phyloP scores from a whole-genome alignment of 306 rosid genomes.

The Betula pendula region DNA sequence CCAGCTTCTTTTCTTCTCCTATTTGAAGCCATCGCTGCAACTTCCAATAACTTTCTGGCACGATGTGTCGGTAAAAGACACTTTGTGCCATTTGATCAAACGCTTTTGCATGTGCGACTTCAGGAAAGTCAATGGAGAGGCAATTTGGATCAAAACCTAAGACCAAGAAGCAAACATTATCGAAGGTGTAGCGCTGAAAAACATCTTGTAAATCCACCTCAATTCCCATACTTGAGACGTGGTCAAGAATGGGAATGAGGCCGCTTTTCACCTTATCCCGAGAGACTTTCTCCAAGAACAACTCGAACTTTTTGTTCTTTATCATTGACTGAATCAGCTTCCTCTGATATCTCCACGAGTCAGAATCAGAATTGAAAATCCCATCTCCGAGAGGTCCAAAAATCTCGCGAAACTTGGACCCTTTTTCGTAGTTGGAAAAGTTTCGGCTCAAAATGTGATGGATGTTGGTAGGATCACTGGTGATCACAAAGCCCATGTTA shows the following conservation, averaged over 20 bases:
- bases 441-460: constrained; percentile 25
- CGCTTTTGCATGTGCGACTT: constrained; percentile 15
- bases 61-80: constrained; percentile 5
- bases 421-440: constrained; percentile 31
- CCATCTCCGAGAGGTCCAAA: constrained; percentile 45
- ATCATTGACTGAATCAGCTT: constrained; percentile 16
- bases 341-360: constrained; percentile 31
- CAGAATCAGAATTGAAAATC: constrained; percentile 28
- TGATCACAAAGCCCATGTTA: constrained; percentile 12
- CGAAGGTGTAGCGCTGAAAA: constrained; percentile 30
- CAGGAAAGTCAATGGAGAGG: constrained; percentile 6
- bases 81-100: constrained; percentile 25
- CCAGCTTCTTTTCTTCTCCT: constrained; percentile 23
- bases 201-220: constrained; percentile 35
- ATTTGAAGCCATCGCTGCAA: constrained; percentile 29
- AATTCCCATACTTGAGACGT: background rate
- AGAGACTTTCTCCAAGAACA: constrained; percentile 3
- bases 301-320: background rate
- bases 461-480: constrained; percentile 32
- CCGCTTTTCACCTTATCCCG: constrained; percentile 12
- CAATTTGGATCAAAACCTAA: constrained; percentile 23
- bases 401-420: constrained; percentile 27
- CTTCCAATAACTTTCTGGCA: constrained; percentile 30
- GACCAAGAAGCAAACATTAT: constrained; percentile 21
- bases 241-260: constrained; percentile 29